Evolutionary conservation across 2,329 filamentous ascomycete genomes (phyloP).

Genomic region (Penicillium sp.): DNA sequence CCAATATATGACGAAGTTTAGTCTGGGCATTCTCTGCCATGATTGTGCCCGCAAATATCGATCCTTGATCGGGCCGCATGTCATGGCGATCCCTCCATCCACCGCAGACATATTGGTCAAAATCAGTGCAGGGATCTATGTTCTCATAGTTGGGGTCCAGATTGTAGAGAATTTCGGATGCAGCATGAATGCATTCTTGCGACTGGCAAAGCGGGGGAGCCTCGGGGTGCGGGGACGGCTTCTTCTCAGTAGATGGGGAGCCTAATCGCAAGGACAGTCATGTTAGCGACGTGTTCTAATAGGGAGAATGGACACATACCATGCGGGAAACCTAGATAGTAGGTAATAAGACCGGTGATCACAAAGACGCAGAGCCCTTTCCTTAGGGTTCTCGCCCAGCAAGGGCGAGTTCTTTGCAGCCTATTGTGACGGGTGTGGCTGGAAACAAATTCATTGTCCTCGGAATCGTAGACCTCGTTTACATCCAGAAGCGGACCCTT

Average conservation of each 20-base stretch:
- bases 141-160: slow-evolving; percentile 61
- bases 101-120: slow-evolving; percentile 66
- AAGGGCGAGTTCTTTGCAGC: slow-evolving; percentile 11
- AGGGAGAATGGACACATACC: not conserved
- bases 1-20: slow-evolving; percentile 62
- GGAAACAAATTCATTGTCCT: slow-evolving; percentile 8
- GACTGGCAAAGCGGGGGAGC: slow-evolving; percentile 51
- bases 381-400: slow-evolving; percentile 3
- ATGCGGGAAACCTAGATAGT: slow-evolving; percentile 3
- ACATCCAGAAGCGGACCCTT: slow-evolving; percentile 8
- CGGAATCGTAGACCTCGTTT: not conserved
- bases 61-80: slow-evolving; percentile 63
- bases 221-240: slow-evolving; percentile 15
- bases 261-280: not conserved
- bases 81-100: slow-evolving; percentile 66
- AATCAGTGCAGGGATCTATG: slow-evolving; percentile 68
- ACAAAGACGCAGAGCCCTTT: slow-evolving; percentile 8
- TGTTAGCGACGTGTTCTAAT: not conserved
- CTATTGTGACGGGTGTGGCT: not conserved
- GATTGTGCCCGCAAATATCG: slow-evolving; percentile 59
- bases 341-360: slow-evolving; percentile 12
- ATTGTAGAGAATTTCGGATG: slow-evolving; percentile 62
- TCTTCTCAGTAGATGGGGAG: slow-evolving; percentile 7
- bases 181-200: slow-evolving; percentile 62
- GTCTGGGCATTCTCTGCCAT: slow-evolving; percentile 62